Base-by-base conservation (phyloP, 768 basidiomycete genomes). In the Hirschioporus abietinus region DNA sequence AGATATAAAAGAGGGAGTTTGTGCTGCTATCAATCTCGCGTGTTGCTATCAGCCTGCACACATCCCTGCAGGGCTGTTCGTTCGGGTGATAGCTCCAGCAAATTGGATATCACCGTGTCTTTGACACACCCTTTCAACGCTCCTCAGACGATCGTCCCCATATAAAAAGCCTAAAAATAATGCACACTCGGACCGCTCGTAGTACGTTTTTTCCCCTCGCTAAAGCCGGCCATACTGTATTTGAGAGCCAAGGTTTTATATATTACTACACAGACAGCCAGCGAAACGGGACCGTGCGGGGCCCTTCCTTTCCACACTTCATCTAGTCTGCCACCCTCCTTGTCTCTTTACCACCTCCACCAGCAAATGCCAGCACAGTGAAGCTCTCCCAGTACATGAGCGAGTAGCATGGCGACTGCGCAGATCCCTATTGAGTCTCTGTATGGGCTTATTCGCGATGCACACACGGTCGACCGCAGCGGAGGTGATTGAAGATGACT, bases 401-500 rank as follows among this genome's bases (percentile, higher is more conserved):
- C 42, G 42, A 52, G 42, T 10, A 52, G 42, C 60, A 61, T 61
- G 60, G 60, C 60, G 25, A 61, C 60, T 2, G 5, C 42, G 42
- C 42, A 52, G 42, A 52, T 52, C 42, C 30, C 60, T 8, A 61
- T 61, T 15, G 60, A 61, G 60, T 25, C 60, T 12, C 30, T 61
- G 17, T 61, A 25, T 23, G 30, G 23, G 17, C 60, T 61, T 17
- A 23, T 61, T 15, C 60, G 60, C 60, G 60, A 61, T 15, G 24
- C 60, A 34, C 60, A 61, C 24, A 61, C 60, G 25, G 60, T 61
- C 30, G 60, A 61, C 30, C 60, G 60, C 30, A 61, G 60, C 30
- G 60, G 60, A 61, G 60, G 60, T 61, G 25, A 25, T 25, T 61
- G 4, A 25, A 23, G 42, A 1, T 52, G 12, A 3, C 12, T 52